Evolutionary conservation across 2,329 filamentous ascomycete species (phyloP), one percentile per base, ranked within the genome.

Genomic region (Sclerotinia spermophila): DNA sequence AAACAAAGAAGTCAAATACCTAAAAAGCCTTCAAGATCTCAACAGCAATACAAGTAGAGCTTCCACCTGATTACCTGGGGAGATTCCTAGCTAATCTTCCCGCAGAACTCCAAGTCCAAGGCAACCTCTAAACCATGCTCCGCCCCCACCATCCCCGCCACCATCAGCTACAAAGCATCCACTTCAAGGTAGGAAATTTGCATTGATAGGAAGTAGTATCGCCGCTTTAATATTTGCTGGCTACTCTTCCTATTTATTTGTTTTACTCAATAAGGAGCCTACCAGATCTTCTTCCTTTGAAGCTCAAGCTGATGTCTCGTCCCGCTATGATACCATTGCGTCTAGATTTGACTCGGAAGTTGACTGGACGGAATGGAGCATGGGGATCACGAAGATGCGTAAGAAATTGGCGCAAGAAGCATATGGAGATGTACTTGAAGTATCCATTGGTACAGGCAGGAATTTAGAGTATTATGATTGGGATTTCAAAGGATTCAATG

Each of bases 371-470:
- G 88, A 90, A 78, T 82, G 81, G 78, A 81, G 85, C 74, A 85
- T 85, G 81, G 87, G 88, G 62, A 83, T 90, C 74, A 83, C 81
- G 8, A 79, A 79, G 27, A 79, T 89, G 67, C 84, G 88, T 17
- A 80, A 81, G 66, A 79, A 81, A 33, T 80, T 90, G 38, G 85
- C 84, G 1, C 76, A 79, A 19, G 78, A 80, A 44, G 87, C 85
- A 8, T 78, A 77, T 0, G 88, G 88, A 2, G 81, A 88, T 77
- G 88, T 90, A 19, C 83, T 90, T 44, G 88, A 90, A 78, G 82
- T 90, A 19, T 87, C 87, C 27, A 84, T 90, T 70, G 88, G 88
- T 27, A 89, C 88, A 3, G 88, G 88, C 5, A 82, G 88, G 19
- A 90, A 90, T 75, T 76, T 90, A 24, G 81, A 83, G 53, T 87